Evolutionary conservation across 2,329 filamentous ascomycete species (phyloP), one percentile per base, ranked within the genome.

Genomic region (Bipolaris cookei): DNA sequence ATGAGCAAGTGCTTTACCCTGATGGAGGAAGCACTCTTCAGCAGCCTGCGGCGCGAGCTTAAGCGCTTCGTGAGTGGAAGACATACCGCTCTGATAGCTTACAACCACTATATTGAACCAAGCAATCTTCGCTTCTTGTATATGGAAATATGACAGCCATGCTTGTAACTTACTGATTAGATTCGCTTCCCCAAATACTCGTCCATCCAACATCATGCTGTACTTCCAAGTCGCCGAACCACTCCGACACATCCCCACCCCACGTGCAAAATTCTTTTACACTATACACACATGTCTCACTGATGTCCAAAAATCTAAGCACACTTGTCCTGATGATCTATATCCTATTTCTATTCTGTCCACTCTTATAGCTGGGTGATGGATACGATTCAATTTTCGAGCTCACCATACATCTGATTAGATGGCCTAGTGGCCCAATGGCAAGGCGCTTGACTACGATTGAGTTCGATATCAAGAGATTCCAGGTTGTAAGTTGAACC

Each of bases 391-490:
- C 16, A 13, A 38, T 21, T 43, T 11, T 7, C 0, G 20, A 2
- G 3, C 8, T 2, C 16, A 11, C 11, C 28, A 56, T 56, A 38
- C 45, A 43, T 52, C 52, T 46, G 16, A 38, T 3, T 35, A 42
- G 41, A 11, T 21, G 68, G 68, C 57, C 66, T 59, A 66, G 65
- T 82, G 80, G 80, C 80, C 80, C 80, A 82, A 82, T 82, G 80
- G 80, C 79, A 82, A 82, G 80, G 80, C 79, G 80, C 79, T 82
- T 82, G 80, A 82, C 81, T 83, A 82, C 80, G 80, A 81, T 63
- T 59, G n/a, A 20, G 21, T 41, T 41, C 14, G 59, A 50, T 42
- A 71, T 71, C 69, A 71, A 69, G 65, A 71, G 67, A 71, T 70
- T 69, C 65, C 67, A 71, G 68, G 65, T 60, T 59, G 55, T 54